Evolutionary conservation across 2,329 filamentous ascomycete genomes (phyloP).

Genomic region (Sodiomyces alkalinus): DNA sequence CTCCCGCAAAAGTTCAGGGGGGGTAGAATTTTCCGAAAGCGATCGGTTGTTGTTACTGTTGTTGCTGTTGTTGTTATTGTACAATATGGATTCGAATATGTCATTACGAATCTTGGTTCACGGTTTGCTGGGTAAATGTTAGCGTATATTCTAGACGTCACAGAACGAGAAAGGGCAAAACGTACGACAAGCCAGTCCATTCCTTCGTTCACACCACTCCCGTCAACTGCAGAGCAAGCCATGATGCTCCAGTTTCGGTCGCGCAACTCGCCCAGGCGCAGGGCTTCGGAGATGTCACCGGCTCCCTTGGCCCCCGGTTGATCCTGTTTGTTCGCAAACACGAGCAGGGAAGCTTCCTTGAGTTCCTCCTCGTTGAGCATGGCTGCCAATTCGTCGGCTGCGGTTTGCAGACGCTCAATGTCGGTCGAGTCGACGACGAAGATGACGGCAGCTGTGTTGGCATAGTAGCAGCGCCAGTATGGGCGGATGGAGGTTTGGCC

Average conservation of each 20-base stretch:
- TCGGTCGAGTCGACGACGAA: conserved; percentile 98
- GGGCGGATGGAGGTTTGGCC: conserved; percentile 97
- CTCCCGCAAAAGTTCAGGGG: too few relatives aligned
- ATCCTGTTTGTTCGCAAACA: conserved; percentile 99
- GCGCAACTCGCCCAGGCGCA: conserved; percentile 78
- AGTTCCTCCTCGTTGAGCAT: conserved; percentile 98
- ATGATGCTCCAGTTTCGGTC: conserved; percentile 99
- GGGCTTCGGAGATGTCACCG: conserved; percentile 87
- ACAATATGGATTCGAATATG: conserved; percentile 2
- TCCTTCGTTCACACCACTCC: conserved; percentile 84
- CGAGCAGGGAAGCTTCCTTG: conserved; percentile 77
- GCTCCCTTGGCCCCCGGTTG: conserved; percentile 93
- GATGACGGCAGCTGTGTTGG: conserved; percentile 94
- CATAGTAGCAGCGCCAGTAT: conserved; percentile 99
- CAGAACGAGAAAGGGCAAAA: conserved; percentile 7
- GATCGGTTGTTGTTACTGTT: too few relatives aligned
- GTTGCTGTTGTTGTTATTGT: too few relatives aligned
- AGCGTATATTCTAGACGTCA: neutral
- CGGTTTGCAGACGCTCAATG: conserved; percentile 85
- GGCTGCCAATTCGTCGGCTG: conserved; percentile 77
- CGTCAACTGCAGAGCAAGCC: conserved; percentile 91
- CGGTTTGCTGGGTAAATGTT: conserved; percentile 10
- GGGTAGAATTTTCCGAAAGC: too few relatives aligned
- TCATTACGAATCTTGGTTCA: conserved; percentile 12
- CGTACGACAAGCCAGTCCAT: conserved; percentile 97